phyloP scores from a whole-genome alignment of 768 basidiomycete genomes.

The Lactarius pseudohatsudake region DNA sequence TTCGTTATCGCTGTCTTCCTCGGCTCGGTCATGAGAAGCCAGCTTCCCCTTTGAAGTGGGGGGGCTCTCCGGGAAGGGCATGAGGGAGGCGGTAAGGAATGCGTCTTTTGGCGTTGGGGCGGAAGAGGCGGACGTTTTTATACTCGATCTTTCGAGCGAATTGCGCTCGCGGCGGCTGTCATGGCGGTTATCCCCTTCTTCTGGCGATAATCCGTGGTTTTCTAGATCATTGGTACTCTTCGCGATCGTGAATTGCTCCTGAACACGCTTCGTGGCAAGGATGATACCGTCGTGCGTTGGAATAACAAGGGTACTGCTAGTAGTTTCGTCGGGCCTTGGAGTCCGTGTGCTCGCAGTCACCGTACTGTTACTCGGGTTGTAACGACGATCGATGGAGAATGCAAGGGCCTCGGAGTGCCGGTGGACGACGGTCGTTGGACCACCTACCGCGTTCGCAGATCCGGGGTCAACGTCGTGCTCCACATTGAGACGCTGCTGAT shows the following conservation, averaged over 20 bases:
- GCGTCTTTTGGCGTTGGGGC: too few species aligned
- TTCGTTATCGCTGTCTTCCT: conserved; percentile 28
- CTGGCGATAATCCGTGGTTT: too few species aligned
- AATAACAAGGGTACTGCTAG: conserved; percentile 11
- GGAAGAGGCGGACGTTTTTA: too few species aligned
- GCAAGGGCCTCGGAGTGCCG: conserved; percentile 79
- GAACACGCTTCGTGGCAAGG: conserved; percentile 74
- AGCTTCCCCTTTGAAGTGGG: conserved; percentile 6
- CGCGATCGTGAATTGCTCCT: conserved; percentile 52
- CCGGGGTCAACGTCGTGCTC: conserved; percentile 54
- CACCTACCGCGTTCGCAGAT: conserved; percentile 44
- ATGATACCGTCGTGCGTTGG: conserved; percentile 45
- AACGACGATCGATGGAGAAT: conserved; percentile 75
- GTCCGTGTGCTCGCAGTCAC: conserved; percentile 28
- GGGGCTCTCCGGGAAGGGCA: too few species aligned
- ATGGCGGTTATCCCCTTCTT: too few species aligned
- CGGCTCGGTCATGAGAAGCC: conserved; percentile 13
- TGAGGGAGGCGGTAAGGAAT: too few species aligned
- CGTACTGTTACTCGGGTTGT: conserved; percentile 37
- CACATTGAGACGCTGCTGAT: conserved; percentile 68
- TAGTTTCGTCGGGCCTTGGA: conserved; percentile 20
- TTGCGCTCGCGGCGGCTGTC: background rate
- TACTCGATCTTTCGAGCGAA: too few species aligned
- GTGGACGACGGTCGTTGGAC: conserved; percentile 70
- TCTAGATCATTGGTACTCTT: too few species aligned